Base-by-base conservation (phyloP, 1,284 basidiomycete species). In the Apiotrichum akiyoshidainum region DNA sequence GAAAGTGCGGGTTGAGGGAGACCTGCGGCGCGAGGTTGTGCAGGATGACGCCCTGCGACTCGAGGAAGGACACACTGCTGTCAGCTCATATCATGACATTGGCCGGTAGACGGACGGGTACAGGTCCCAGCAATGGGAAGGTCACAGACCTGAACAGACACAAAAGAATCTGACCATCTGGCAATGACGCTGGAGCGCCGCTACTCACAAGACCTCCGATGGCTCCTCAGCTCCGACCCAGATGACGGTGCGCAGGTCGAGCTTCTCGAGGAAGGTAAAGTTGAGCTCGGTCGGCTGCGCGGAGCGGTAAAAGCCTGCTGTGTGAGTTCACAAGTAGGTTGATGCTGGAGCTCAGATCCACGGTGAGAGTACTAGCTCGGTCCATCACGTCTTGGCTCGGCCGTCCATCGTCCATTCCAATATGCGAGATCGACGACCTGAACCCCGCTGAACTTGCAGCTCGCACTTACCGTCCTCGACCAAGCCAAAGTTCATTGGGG, bases 141-240 rank as follows among this genome's bases (percentile, higher is more conserved):
- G 7, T 31, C 26, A 7, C 3, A 7, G 7, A 31, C 26, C 26
- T 31, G 26, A 31, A 31, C 26, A 31, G 26, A 7, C 7, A n/a
- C n/a, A n/a, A n/a, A n/a, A n/a, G n/a, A n/a, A n/a, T n/a, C n/a
- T n/a, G n/a, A n/a, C n/a, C n/a, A n/a, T n/a, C n/a, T n/a, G n/a
- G n/a, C n/a, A n/a, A 22, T 22, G 21, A 5, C 2, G 14, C 14
- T 7, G 16, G 40, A 5, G 5, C 9, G 22, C 13, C 10, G 50
- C 42, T 22, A 13, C 80, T 61, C 52, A 81, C 81, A 82, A 79
- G 45, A 78, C 77, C 3, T 79, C 74, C 11, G 79, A 76, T 0
- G 81, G 81, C 51, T 82, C 80, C 65, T 83, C 81, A 1, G 82
- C 81, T 0, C 81, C 82, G 5, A 82, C 78, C 81, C 81, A 83